These are phyloP conservation scores for Candida takata DNA, from an alignment of 805 yeast genomes.

Conservation along the genomic window DNA sequence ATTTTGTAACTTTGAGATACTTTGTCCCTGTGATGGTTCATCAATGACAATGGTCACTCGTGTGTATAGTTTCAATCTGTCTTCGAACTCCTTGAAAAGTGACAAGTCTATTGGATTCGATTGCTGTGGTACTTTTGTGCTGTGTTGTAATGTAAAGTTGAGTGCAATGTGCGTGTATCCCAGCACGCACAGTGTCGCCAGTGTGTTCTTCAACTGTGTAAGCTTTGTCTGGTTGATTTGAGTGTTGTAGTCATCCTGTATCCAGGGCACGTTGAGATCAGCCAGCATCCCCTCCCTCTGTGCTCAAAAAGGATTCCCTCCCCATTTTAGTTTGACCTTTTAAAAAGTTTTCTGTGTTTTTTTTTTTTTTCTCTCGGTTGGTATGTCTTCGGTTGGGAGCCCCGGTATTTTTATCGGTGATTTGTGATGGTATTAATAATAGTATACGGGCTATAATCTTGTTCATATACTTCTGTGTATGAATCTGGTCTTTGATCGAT, in stretches of 20 bases:
- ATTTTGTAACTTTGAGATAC: conserved; percentile 33
- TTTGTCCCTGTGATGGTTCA: conserved; percentile 73
- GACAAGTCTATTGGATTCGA: conserved; percentile 36
- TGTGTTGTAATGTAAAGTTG: conserved; percentile 43
- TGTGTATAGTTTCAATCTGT: conserved; percentile 46
- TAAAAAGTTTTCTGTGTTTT: too few relatives aligned
- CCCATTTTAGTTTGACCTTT: too few relatives aligned
- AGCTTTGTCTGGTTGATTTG: conserved; percentile 38
- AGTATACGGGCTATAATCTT: too few relatives aligned
- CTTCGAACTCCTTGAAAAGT: conserved; percentile 18
- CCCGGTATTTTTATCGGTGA: too few relatives aligned
- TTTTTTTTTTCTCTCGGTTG: neutral
- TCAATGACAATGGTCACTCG: conserved; percentile 71
- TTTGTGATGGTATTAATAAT: too few relatives aligned
- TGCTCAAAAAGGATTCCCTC: too few relatives aligned
- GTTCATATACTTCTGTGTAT: too few relatives aligned
- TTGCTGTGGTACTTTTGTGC: conserved; percentile 6
- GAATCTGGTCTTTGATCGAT: too few relatives aligned
- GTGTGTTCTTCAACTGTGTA: conserved; percentile 37
- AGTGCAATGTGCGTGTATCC: conserved; percentile 77
- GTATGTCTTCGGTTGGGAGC: too few relatives aligned
- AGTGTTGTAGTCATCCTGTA: conserved; percentile 40
- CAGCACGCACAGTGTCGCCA: conserved; percentile 46
- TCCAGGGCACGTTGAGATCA: conserved; percentile 74
- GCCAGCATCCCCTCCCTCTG: conserved; percentile 22